A percentile compares a stretch with the other conserved stretches of the same genome.
These are phyloP conservation scores for Penstemon eatonii DNA, from an alignment of 257 asterid genomes.

Conservation along the genomic window DNA sequence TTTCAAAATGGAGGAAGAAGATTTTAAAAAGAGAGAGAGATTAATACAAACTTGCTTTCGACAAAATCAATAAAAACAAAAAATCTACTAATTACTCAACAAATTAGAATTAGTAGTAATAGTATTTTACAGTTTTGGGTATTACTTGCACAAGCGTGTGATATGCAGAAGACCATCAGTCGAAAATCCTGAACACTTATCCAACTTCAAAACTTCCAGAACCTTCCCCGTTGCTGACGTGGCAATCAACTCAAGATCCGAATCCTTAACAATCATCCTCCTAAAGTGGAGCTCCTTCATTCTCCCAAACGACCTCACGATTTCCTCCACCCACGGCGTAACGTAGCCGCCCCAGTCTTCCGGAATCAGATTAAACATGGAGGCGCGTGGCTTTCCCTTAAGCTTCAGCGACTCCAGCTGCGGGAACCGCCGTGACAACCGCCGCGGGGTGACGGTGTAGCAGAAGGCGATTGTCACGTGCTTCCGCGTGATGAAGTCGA, in stretches of 20 bases:
- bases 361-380: constrained; percentile 77
- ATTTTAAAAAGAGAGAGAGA: no score
- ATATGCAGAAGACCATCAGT: constrained; percentile 66
- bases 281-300: constrained; percentile 72
- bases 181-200: constrained; percentile 84
- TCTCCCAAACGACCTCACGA: constrained; percentile 35
- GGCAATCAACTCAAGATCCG: constrained; percentile 67
- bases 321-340: constrained; percentile 70
- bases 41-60: no score
- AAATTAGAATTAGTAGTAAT: no score
- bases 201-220: constrained; percentile 61
- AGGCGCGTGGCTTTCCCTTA: constrained; percentile 89
- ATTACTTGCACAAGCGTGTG: constrained; percentile 60
- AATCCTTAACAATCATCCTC: constrained; percentile 73
- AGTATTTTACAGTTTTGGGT: background rate
- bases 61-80: no score
- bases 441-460: constrained; percentile 61
- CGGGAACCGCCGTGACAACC: constrained; percentile 58
- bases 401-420: constrained; percentile 73
- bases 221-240: constrained; percentile 31
- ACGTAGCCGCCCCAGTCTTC: constrained; percentile 88
- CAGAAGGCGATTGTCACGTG: constrained; percentile 85
- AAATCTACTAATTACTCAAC: no score
- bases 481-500: constrained; percentile 71
- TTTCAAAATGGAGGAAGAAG: no score